Base-by-base conservation (phyloP, 768 basidiomycete species). In the Flagelloscypha sp. region DNA sequence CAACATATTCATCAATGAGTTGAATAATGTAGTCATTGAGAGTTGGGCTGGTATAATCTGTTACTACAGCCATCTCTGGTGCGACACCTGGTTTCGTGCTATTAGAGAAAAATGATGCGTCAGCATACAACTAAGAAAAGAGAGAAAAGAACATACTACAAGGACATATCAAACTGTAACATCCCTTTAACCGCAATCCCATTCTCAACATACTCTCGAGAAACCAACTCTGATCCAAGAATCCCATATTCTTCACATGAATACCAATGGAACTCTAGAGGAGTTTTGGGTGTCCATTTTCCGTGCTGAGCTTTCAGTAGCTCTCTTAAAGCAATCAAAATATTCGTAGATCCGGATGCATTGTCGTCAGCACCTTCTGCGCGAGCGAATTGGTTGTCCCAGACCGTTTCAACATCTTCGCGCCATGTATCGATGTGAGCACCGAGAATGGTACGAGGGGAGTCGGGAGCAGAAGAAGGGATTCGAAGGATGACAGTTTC, bases 261-360 rank as follows among this genome's bases (percentile, higher is more conserved):
- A 40, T 59, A 72, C 69, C 67, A 72, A 34, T 70, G 68, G 40
- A 69, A 69, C 36, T 72, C 67, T 20, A 72, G 48, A 15, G 68
- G 57, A 19, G 55, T 62, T 7, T 47, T 50, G 0, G 68, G 70
- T 22, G 45, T 53, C 46, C 63, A 70, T n/a, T 54, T 59, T n/a
- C n/a, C n/a, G n/a, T n/a, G n/a, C n/a, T n/a, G n/a, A 18, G 59
- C 48, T 2, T 58, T 61, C 17, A 71, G 34, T 22, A 72, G 54
- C 3, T 56, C 54, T 16, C 68, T 58, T 40, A 65, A 62, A 2
- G 62, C 54, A 45, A 72, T 67, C 6, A 72, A 53, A 25, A 69
- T 58, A 33, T 63, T 65, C 8, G 68, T 61, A 17, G 59, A 57
- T 10, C 70, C 70, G 16, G 63, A 62, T 7, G 57, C 62, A 23